Conservation (phyloP, 495 filamentous ascomycete species). For the Cercophora samala region DNA sequence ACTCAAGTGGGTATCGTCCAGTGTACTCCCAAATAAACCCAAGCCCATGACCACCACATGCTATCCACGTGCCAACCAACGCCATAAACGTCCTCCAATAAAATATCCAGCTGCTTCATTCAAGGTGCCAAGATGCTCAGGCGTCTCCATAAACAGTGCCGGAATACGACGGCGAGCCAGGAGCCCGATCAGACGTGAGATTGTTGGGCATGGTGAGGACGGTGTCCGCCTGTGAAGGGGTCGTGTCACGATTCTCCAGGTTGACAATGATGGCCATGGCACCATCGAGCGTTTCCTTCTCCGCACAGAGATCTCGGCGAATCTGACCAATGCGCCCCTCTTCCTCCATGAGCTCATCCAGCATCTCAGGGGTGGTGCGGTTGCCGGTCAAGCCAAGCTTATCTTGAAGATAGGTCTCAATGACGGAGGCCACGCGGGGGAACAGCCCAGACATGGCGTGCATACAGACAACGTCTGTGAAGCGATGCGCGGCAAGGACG, state of each 20-base stretch:
- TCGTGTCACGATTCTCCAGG: conserved; percentile 25
- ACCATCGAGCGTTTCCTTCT: conserved; percentile 39
- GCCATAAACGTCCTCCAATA: background rate
- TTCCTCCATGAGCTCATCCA: conserved; percentile 45
- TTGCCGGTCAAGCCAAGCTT: conserved; percentile 39
- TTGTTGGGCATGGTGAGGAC: background rate
- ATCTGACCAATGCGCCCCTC: conserved; percentile 37
- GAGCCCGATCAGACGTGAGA: background rate
- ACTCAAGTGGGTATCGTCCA: background rate
- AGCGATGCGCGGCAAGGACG: conserved; percentile 47
- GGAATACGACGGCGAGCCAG: background rate
- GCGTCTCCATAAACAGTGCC: conserved; percentile 18
- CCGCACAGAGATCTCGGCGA: conserved; percentile 34
- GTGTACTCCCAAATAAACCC: too few species aligned
- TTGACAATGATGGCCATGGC: conserved; percentile 43
- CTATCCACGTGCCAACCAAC: background rate
- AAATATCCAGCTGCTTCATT: background rate
- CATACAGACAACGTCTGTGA: conserved; percentile 48
- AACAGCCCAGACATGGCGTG: conserved; percentile 47
- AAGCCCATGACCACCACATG: too few species aligned
- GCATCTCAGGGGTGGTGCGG: conserved; percentile 23
- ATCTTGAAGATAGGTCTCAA: conserved; percentile 39
- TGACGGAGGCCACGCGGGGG: conserved; percentile 29
- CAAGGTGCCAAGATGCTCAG: background rate
- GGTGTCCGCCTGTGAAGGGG: conserved; percentile 12